Percentiles rank a stretch among this genome's conserved stretches.
These are phyloP conservation scores for Magnusiomyces tetraspermus DNA, from an alignment of 1,139 yeast genomes.

Conservation along the genomic window DNA sequence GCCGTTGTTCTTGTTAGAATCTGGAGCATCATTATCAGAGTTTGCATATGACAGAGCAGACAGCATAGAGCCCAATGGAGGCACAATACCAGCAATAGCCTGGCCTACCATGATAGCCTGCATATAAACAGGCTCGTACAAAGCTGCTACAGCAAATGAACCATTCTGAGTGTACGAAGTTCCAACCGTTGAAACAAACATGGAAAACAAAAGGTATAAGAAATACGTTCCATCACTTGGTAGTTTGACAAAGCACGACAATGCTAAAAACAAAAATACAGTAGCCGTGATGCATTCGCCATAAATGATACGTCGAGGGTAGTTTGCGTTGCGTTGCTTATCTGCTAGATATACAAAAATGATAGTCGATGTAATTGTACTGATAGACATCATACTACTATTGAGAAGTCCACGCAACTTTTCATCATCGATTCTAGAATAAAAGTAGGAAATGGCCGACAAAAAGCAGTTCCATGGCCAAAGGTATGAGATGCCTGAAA, in stretches of 20 bases:
- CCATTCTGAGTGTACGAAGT: slow-evolving; percentile 80
- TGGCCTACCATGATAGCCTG: slow-evolving; percentile 94
- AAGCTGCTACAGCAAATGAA: slow-evolving; percentile 75
- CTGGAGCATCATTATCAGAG: slow-evolving; percentile 24
- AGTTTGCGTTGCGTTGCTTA: slow-evolving; percentile 55
- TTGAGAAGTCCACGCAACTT: slow-evolving; percentile 44
- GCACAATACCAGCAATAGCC: slow-evolving; percentile 86
- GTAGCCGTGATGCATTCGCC: slow-evolving; percentile 52
- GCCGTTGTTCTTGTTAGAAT: not conserved
- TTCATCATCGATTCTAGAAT: slow-evolving; percentile 37
- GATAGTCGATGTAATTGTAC: slow-evolving; percentile 60
- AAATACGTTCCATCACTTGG: slow-evolving; percentile 37
- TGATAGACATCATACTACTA: slow-evolving; percentile 82
- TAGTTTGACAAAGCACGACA: slow-evolving; percentile 29
- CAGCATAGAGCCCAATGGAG: slow-evolving; percentile 63
- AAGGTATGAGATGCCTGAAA: slow-evolving; percentile 31
- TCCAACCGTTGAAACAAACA: slow-evolving; percentile 38
- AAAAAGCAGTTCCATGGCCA: slow-evolving; percentile 98
- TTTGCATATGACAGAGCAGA: slow-evolving; percentile 37
- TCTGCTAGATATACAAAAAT: slow-evolving; percentile 59
- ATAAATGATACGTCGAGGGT: slow-evolving; percentile 45
- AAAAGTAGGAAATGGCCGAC: slow-evolving; percentile 77
- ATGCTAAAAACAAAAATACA: slow-evolving; percentile 42
- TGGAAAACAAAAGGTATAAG: slow-evolving; percentile 37
- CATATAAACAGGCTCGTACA: slow-evolving; percentile 66